These are phyloP conservation scores for Pichia eremophila DNA, from an alignment of 805 yeast genomes.

Conservation along the genomic window DNA sequence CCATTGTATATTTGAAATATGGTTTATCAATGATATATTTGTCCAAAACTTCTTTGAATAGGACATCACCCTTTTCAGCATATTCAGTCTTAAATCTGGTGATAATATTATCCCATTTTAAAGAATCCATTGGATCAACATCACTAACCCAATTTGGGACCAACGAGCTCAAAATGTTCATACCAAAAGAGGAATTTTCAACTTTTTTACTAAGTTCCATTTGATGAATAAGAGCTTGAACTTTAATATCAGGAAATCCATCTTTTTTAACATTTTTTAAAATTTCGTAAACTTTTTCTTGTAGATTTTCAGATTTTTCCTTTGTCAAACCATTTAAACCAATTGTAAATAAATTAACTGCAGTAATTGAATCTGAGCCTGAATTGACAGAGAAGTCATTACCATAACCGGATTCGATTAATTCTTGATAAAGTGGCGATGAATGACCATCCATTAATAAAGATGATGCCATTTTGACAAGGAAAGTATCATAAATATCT, in stretches of 20 bases:
- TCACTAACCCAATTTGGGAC: constrained; percentile 83
- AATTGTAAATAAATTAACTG: constrained; percentile 66
- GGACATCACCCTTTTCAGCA: constrained; percentile 36
- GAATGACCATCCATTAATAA: constrained; percentile 85
- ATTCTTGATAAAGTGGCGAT: constrained; percentile 77
- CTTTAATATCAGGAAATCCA: constrained; percentile 47
- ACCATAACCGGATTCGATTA: constrained; percentile 79
- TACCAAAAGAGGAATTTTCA: constrained; percentile 84
- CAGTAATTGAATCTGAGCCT: constrained; percentile 78
- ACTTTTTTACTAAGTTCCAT: constrained; percentile 75
- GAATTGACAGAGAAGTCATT: constrained; percentile 81
- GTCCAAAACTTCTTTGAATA: constrained; percentile 54
- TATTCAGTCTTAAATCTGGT: constrained; percentile 54
- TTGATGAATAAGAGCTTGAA: constrained; percentile 86
- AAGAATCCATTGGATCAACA: constrained; percentile 60
- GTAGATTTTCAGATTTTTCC: constrained; percentile 39
- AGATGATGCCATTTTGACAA: constrained; percentile 60
- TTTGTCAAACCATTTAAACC: constrained; percentile 71
- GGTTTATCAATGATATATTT: constrained; percentile 45
- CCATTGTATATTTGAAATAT: constrained; percentile 65
- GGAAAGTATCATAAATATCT: constrained; percentile 60
- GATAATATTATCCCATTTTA: constrained; percentile 58
- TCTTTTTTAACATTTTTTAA: constrained; percentile 33
- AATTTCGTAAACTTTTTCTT: constrained; percentile 36
- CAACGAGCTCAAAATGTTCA: constrained; percentile 60